Conservation (phyloP, 1,284 basidiomycete species). For the Takashimella tepidaria region DNA sequence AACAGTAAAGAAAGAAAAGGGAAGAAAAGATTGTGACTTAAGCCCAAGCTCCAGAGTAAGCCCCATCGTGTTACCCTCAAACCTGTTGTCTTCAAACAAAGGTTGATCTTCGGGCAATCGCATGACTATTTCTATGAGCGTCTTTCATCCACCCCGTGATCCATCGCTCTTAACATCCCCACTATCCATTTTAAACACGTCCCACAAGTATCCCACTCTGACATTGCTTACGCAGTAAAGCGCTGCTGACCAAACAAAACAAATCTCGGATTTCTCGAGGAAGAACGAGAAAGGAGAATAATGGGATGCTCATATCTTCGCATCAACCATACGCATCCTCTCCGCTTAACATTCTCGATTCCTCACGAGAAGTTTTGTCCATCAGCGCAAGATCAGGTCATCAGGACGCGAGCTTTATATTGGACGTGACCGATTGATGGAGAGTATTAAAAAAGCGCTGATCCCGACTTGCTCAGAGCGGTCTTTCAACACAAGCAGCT, state of each 20-base stretch:
- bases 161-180: not conserved
- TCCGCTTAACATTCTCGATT: not conserved
- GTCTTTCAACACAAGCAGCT: not conserved
- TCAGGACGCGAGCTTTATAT: not conserved
- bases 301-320: constrained; percentile 43
- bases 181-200: not conserved
- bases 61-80: constrained; percentile 46
- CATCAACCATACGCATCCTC: constrained; percentile 2
- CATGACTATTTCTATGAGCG: constrained; percentile 46
- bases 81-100: not conserved
- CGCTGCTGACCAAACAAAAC: too few relatives aligned
- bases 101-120: constrained; percentile 35
- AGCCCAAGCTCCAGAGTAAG: constrained; percentile 46
- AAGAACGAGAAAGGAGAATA: not conserved
- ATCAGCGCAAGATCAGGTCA: not conserved
- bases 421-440: not conserved
- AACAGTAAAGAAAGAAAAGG: constrained; percentile 10
- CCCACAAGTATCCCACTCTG: not conserved
- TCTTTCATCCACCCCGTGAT: constrained; percentile 1
- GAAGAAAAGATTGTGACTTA: constrained; percentile 6
- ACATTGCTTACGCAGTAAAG: not conserved
- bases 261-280: not conserved
- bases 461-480: not conserved
- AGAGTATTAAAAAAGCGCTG: not conserved
- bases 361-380: not conserved